A percentile compares a stretch with the other conserved stretches of the same genome.
These are phyloP conservation scores for Trametes sanguinea DNA, from an alignment of 768 basidiomycete species.

Conservation along the genomic window DNA sequence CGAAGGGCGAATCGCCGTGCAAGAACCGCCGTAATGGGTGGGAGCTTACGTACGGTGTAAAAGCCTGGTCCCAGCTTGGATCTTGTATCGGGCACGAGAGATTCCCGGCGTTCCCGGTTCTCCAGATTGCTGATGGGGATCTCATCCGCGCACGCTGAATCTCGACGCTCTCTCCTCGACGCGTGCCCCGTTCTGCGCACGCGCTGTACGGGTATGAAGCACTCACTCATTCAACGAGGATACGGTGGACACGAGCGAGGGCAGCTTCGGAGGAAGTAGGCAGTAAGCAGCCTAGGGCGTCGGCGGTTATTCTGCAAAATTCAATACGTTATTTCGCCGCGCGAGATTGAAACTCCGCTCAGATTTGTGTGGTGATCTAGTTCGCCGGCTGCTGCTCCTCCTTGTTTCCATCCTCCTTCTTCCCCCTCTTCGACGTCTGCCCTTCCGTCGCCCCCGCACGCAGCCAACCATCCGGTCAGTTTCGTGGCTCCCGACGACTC, in stretches of 20 bases:
- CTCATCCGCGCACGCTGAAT: slow-evolving; percentile 21
- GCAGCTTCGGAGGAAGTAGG: not conserved
- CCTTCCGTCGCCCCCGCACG: slow-evolving; percentile 10
- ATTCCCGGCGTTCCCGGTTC: slow-evolving; percentile 34
- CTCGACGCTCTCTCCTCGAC: slow-evolving; percentile 14
- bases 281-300: not conserved
- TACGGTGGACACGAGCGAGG: not conserved
- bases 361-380: slow-evolving; percentile 31
- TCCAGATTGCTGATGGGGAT: slow-evolving; percentile 34
- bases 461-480: not conserved
- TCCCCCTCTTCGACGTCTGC: slow-evolving; percentile 20
- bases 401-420: slow-evolving; percentile 27
- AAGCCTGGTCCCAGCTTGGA: slow-evolving; percentile 14
- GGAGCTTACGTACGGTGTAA: slow-evolving; percentile 26
- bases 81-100: slow-evolving; percentile 34
- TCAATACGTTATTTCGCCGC: slow-evolving; percentile 24
- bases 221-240: not conserved
- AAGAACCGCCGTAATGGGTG: slow-evolving; percentile 24
- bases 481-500: slow-evolving; percentile 8
- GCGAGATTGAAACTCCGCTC: slow-evolving; percentile 28
- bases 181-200: not conserved
- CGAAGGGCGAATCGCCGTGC: slow-evolving; percentile 30
- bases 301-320: slow-evolving; percentile 21
- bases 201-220: not conserved
- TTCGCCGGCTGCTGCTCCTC: slow-evolving; percentile 23